These are phyloP conservation scores for Bothriochloa decipiens DNA, from an alignment of 176 grass and related monocot genomes.

Conservation along the genomic window DNA sequence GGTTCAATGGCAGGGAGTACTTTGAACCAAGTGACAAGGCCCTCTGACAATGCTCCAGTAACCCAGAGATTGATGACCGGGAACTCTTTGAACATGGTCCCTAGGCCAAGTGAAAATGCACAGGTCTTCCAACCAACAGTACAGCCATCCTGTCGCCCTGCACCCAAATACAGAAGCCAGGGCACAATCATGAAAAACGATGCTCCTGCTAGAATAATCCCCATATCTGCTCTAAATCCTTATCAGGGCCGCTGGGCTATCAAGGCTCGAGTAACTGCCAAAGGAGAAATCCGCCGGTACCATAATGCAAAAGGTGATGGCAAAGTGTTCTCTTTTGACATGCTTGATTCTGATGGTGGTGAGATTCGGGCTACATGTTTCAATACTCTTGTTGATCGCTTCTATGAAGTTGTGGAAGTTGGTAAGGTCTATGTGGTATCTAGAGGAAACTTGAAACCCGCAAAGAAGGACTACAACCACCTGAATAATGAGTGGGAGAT, in stretches of 20 bases:
- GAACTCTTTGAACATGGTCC: conserved; percentile 40
- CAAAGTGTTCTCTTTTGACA: conserved; percentile 94
- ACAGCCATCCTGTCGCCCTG: conserved; percentile 73
- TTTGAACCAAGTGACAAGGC: conserved; percentile 37
- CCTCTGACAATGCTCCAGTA: conserved; percentile 48
- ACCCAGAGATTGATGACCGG: conserved; percentile 43
- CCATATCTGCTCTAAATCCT: conserved; percentile 82
- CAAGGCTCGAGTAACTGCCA: conserved; percentile 92
- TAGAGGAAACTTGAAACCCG: conserved; percentile 84
- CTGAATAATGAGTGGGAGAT: conserved; percentile 96
- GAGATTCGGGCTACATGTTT: conserved; percentile 94
- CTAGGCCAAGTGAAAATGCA: conserved; percentile 44
- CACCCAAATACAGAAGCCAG: conserved; percentile 76
- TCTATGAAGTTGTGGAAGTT: conserved; percentile 84
- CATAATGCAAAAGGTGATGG: conserved; percentile 96
- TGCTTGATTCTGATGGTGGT: conserved; percentile 90
- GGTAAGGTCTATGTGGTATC: conserved; percentile 94
- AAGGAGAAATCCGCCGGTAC: conserved; percentile 84
- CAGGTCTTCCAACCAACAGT: conserved; percentile 57
- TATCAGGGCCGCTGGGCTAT: conserved; percentile 94
- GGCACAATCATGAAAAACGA: conserved; percentile 92
- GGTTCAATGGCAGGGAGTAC: conserved; percentile 36
- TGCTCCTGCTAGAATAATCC: conserved; percentile 86
- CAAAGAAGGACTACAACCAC: conserved; percentile 88
- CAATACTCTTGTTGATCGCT: conserved; percentile 73